phyloP scores from a whole-genome alignment of 2,329 filamentous ascomycete genomes.

The Epichloe typhina region DNA sequence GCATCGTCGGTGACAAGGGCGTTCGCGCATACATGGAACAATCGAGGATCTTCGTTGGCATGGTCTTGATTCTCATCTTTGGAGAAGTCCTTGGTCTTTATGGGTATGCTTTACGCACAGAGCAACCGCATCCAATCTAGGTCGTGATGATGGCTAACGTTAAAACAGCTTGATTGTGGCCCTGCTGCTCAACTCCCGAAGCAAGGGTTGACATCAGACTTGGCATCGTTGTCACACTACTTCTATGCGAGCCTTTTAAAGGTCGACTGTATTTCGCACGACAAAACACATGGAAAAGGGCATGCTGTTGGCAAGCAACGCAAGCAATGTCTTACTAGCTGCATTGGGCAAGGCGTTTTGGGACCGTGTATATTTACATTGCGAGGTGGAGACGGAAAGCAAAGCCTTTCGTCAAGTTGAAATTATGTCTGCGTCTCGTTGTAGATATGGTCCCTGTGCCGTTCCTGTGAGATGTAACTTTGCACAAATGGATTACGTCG shows the following conservation, averaged over 20 bases:
- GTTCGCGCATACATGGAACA: slow-evolving; percentile 95
- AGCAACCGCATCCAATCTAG: too few relatives aligned
- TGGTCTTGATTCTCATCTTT: slow-evolving; percentile 98
- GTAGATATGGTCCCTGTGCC: not conserved
- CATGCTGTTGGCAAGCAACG: not conserved
- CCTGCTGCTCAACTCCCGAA: slow-evolving; percentile 84
- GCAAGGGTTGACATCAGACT: slow-evolving; percentile 38
- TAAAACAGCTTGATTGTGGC: slow-evolving; percentile 71
- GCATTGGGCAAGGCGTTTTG: slow-evolving; percentile 26
- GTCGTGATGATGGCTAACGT: not conserved
- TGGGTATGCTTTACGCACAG: slow-evolving; percentile 48
- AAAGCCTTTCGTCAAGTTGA: not conserved
- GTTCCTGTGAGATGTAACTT: not conserved
- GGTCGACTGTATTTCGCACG: not conserved
- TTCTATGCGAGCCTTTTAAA: not conserved
- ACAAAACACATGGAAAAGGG: not conserved
- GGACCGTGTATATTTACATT: slow-evolving; percentile 23
- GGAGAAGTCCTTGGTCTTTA: slow-evolving; percentile 95
- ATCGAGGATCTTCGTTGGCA: slow-evolving; percentile 90
- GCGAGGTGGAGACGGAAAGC: slow-evolving; percentile 8
- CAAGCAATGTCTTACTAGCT: slow-evolving; percentile 11
- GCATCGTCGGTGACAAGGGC: slow-evolving; percentile 85
- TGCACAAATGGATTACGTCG: not conserved
- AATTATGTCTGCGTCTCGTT: not conserved
- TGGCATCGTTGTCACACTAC: not conserved